Base-by-base conservation (phyloP, 306 rosid species). In the Sechiopsis laciniata region DNA sequence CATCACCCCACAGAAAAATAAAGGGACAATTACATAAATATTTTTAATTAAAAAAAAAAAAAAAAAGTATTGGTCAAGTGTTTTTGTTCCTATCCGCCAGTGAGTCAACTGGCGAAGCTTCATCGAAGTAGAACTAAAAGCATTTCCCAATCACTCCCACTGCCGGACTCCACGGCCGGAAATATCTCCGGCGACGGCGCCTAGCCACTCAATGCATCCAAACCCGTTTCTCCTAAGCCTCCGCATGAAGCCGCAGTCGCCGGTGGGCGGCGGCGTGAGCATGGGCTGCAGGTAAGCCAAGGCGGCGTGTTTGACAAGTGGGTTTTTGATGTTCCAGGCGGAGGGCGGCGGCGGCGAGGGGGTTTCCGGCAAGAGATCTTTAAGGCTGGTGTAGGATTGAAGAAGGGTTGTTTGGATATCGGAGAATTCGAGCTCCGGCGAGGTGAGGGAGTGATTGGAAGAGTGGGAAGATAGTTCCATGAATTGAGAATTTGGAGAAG, bases 231-330 rank as follows among this genome's bases (percentile, higher is more conserved):
- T 75, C 74, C 46, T 77, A 14, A 89, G 72, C 32, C 1, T 57
- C 0, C 61, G 72, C 6, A 79, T 5, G 0, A 84, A 21, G 8
- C 83, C 81, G 13, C 65, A 74, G 15, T 45, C 56, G 0, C 37
- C 52, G 4, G 77, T 55, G 45, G 71, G 62, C 12, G 60, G 52
- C 16, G 80, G 80, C 6, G 81, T 35, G 12, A 86, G 77, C 85
- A 83, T 84, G 15, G 90, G 92, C 75, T 80, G 85, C 10, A 91
- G 88, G 64, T 91, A 91, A 12, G 92, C 87, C 48, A 87, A 26
- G 12, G 90, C 95, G 9, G 97, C 97, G n/a, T 84, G 87, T 72
- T 87, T 88, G 5, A 91, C 84, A 1, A 91, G 85, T 0, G 84
- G 90, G 19, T 91, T 88, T 76, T 85, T 86, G 76, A 88, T 83